phyloP scores from a whole-genome alignment of 345 rosid species.

The Trapa bicornis region DNA sequence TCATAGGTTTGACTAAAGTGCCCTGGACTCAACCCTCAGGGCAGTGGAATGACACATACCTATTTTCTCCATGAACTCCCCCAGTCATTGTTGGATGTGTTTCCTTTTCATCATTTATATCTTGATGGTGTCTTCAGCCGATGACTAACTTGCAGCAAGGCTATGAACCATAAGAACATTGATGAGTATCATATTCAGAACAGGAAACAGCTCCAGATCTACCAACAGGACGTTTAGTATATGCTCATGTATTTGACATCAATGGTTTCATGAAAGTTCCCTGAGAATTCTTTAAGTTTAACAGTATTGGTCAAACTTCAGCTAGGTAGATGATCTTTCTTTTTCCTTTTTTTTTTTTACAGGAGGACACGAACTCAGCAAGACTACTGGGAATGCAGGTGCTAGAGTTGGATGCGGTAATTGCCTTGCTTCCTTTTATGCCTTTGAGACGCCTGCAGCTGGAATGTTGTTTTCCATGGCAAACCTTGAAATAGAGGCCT shows the following conservation, averaged over 20 bases:
- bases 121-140: not conserved
- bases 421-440: not conserved
- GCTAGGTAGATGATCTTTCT: not conserved
- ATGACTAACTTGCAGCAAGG: not conserved
- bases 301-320: not conserved
- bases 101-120: not conserved
- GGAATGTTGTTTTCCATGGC: too few species aligned
- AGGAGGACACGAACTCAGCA: slow-evolving; percentile 92
- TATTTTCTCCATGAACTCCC: not conserved
- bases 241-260: not conserved
- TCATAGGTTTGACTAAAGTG: not conserved
- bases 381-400: slow-evolving; percentile 88
- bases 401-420: slow-evolving; percentile 90
- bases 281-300: not conserved
- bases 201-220: too few species aligned
- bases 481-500: too few species aligned
- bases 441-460: too few species aligned
- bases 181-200: not conserved
- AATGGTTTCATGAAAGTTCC: not conserved
- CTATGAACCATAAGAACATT: not conserved
- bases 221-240: too few species aligned
- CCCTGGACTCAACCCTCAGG: too few species aligned
- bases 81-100: not conserved
- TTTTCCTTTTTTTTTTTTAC: slow-evolving; percentile 1
- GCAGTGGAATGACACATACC: not conserved